Percentiles rank a stretch among this genome's conserved stretches.
Evolutionary conservation across 139 green algal genomes (phyloP).

Genomic region (Volvox africanus): DNA sequence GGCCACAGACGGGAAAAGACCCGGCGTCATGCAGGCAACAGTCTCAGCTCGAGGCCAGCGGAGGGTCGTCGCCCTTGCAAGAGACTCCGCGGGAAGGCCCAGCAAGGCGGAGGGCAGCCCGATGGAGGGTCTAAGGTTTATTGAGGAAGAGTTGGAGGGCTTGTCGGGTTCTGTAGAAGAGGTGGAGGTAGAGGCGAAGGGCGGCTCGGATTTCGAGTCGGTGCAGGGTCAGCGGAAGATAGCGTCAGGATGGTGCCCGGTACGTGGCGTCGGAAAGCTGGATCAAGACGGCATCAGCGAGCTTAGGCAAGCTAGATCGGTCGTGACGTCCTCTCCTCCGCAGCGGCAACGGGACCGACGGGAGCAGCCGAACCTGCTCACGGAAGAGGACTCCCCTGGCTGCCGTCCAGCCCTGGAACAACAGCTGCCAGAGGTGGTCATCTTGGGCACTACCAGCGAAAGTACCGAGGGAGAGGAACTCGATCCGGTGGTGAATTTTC

Average conservation of each 20-base stretch:
- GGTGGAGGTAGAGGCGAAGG: not conserved
- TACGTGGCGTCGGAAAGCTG: not conserved
- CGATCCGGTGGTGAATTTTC: not conserved
- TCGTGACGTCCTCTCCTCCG: too few species aligned
- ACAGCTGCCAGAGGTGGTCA: not conserved
- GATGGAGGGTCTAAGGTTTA: not conserved
- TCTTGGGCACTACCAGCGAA: slow-evolving; percentile 31
- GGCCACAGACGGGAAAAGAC: not conserved
- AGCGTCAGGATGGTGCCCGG: not conserved
- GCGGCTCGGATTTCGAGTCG: not conserved
- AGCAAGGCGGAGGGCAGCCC: not conserved
- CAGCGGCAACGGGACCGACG: not conserved
- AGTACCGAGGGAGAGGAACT: not conserved
- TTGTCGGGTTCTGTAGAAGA: not conserved
- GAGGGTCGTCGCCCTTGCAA: not conserved
- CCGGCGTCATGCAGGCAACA: not conserved
- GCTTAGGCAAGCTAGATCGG: too few species aligned
- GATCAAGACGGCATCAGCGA: not conserved
- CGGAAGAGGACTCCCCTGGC: too few species aligned
- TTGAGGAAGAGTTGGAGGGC: not conserved
- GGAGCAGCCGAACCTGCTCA: not conserved
- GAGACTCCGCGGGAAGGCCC: not conserved
- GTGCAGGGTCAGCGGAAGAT: too few species aligned
- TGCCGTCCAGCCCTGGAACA: not conserved
- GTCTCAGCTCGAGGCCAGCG: too few species aligned